Evolutionary conservation across 1,284 basidiomycete genomes (phyloP), one percentile per base, ranked within the genome.

Genomic region (Rhodotorula sp.): DNA sequence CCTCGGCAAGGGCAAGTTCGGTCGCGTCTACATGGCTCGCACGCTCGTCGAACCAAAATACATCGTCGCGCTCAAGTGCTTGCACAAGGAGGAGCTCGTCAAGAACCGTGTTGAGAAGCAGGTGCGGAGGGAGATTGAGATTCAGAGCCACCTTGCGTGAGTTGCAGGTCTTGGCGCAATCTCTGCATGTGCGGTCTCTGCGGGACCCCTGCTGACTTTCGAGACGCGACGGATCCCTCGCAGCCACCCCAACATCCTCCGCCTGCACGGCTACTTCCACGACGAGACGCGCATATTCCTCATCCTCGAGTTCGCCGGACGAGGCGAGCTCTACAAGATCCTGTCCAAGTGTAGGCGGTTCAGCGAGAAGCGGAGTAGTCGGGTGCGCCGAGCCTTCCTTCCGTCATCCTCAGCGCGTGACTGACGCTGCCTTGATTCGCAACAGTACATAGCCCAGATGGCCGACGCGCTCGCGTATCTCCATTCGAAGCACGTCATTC

Each of bases 1-100:
- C 4, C 86, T 99, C 1, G 96, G 96, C 36, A 98, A 99, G 80
- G 96, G 96, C 70, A 98, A 98, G 82, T 99, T 99, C 77, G 96
- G 96, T 0, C 90, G 94, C 0, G 96, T 99, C 34, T 99, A 99
- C 84, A 94, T 99, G 88, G 94, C 96, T 52, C 88, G 95, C 61
- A 99, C 96, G 6, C 94, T 93, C 79, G 81, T 84, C 66, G 86
- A 89, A 71, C 91, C 92, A 0, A 87, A 88, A 72, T 99, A 94
- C 83, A 96, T 98, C 78, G 87, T 99, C 76, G 96, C 95, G 15
- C 88, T 99, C 81, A 99, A 99, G 82, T 94, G 92, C 76, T 84
- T 98, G 68, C 96, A 97, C 85, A 99, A 99, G 83, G 90, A 90
- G 63, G 95, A 99, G 82, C 89, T 98, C 76, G 86, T 97, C 66